phyloP scores from a whole-genome alignment of 192 early-diverging fungal genomes.

The Linnemannia exigua region DNA sequence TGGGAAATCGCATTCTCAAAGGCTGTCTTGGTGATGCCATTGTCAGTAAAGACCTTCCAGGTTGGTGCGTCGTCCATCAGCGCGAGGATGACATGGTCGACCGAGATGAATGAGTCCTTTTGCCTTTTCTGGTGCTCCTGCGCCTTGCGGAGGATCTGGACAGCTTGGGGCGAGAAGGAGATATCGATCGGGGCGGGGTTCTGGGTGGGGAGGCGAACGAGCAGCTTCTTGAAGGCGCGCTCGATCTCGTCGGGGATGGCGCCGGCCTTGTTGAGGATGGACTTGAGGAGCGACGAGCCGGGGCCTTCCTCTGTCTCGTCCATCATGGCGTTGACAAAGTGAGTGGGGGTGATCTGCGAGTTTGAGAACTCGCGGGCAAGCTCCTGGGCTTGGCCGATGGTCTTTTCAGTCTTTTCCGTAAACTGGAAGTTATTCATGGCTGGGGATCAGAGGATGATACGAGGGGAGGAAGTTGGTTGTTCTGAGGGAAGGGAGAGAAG shows the following conservation, averaged over 20 bases:
- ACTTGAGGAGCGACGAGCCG: conserved; percentile 79
- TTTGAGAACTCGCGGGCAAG: conserved; percentile 84
- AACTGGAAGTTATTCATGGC: conserved; percentile 76
- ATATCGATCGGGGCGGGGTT: conserved; percentile 86
- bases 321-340: conserved; percentile 85
- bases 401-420: conserved; percentile 89
- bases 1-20: conserved; percentile 83
- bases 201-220: conserved; percentile 88
- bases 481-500: neutral
- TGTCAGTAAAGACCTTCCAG: conserved; percentile 71
- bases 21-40: conserved; percentile 77
- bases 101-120: conserved; percentile 89
- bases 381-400: conserved; percentile 71
- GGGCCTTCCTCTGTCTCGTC: conserved; percentile 85
- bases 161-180: conserved; percentile 70
- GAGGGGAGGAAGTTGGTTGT: neutral
- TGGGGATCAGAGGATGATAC: neutral
- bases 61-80: conserved; percentile 78
- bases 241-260: conserved; percentile 82
- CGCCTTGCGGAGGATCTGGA: conserved; percentile 78
- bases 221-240: conserved; percentile 81
- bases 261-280: conserved; percentile 87
- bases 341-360: conserved; percentile 83
- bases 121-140: conserved; percentile 88
- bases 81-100: conserved; percentile 93